These are phyloP conservation scores for Chrysophaeum taylorii DNA, from an alignment of 352 stramenopile species.

Conservation along the genomic window DNA sequence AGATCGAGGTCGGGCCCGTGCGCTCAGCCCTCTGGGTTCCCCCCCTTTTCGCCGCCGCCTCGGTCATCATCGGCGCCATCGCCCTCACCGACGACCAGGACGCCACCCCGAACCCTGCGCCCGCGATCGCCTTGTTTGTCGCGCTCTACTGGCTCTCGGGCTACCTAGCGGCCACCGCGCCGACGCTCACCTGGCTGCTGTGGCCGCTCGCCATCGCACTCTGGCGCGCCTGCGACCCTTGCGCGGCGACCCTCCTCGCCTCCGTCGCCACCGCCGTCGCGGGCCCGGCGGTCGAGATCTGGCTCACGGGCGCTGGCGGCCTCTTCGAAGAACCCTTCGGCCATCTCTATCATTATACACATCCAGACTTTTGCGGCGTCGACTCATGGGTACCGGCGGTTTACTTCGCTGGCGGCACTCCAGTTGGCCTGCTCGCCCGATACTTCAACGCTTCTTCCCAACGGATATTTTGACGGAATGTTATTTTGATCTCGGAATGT, in stretches of 20 bases:
- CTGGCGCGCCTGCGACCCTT: constrained; percentile 43
- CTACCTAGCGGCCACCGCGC: constrained; percentile 32
- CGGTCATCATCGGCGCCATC: constrained; percentile 53
- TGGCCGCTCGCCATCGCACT: constrained; percentile 36
- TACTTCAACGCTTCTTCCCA: no score
- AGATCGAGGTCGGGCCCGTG: constrained; percentile 30
- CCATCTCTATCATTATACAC: background rate
- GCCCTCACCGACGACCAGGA: constrained; percentile 36
- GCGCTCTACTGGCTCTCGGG: constrained; percentile 55
- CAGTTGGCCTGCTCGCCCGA: background rate
- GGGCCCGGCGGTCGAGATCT: constrained; percentile 51
- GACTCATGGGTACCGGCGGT: background rate
- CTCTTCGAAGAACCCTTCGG: constrained; percentile 1
- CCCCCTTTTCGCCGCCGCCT: constrained; percentile 48
- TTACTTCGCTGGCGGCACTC: background rate
- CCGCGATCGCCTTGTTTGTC: constrained; percentile 49
- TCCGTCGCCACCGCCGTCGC: constrained; percentile 44
- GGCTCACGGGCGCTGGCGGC: constrained; percentile 29
- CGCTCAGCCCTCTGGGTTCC: constrained; percentile 48
- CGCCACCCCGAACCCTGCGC: background rate
- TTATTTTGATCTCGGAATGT: no score
- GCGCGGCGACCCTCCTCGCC: constrained; percentile 36
- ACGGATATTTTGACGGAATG: no score
- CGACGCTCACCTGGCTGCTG: constrained; percentile 44
- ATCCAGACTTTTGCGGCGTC: background rate